A percentile compares a stretch with the other conserved stretches of the same genome.
These are phyloP conservation scores for Bryum argenteum DNA, from an alignment of 225 moss, liverwort and hornwort species.

Conservation along the genomic window DNA sequence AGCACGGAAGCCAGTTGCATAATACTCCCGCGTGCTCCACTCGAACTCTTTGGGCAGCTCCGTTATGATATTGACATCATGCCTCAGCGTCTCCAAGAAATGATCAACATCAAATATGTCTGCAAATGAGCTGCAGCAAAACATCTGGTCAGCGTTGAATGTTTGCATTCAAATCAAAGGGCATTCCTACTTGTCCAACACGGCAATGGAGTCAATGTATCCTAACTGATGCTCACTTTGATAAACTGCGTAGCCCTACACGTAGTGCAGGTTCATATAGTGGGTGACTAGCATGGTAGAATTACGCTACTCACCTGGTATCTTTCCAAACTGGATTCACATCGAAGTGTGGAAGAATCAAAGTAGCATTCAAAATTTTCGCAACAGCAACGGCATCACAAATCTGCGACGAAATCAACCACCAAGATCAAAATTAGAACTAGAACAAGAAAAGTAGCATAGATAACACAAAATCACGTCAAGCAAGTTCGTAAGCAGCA, in stretches of 20 bases:
- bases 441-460: conserved; percentile 2
- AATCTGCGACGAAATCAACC: conserved; percentile 49
- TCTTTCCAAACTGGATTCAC: conserved; percentile 93
- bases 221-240: conserved; percentile 9
- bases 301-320: conserved; percentile 56
- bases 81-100: conserved; percentile 67
- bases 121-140: conserved; percentile 82
- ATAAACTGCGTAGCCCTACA: neutral
- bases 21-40: conserved; percentile 93
- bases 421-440: conserved; percentile 15
- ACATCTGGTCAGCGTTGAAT: conserved; percentile 26
- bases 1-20: conserved; percentile 78
- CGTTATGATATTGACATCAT: conserved; percentile 69
- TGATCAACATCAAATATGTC: conserved; percentile 89
- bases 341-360: conserved; percentile 88
- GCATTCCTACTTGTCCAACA: neutral
- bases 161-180: conserved; percentile 14
- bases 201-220: conserved; percentile 4
- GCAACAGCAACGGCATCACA: conserved; percentile 98
- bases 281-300: conserved; percentile 2
- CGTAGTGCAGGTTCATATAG: neutral
- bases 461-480: conserved; percentile 8
- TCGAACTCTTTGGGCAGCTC: conserved; percentile 67
- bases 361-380: conserved; percentile 81
- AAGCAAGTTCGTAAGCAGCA: conserved; percentile 25